These are phyloP conservation scores for Teunomyces kruisii DNA, from an alignment of 805 yeast genomes.

Conservation along the genomic window DNA sequence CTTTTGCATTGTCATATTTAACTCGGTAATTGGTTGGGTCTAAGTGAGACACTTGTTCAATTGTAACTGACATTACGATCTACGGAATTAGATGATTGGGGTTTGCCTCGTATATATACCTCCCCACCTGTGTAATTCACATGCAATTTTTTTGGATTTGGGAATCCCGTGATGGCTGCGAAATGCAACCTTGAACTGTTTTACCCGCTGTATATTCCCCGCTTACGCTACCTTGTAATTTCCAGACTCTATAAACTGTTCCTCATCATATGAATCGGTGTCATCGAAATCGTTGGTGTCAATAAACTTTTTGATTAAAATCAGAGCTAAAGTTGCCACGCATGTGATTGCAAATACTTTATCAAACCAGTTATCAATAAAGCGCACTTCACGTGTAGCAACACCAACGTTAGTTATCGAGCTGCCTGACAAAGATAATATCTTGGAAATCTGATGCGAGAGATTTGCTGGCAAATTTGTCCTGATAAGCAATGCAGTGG, in stretches of 20 bases:
- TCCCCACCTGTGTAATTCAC: neutral
- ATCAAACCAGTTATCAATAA: slow-evolving; percentile 54
- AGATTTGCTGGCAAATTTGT: slow-evolving; percentile 48
- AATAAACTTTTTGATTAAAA: slow-evolving; percentile 18
- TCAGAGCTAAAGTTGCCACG: slow-evolving; percentile 28
- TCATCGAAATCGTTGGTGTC: slow-evolving; percentile 15
- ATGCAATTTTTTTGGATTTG: neutral
- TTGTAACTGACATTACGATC: slow-evolving; percentile 10
- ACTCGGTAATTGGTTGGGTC: slow-evolving; percentile 33
- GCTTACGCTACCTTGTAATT: slow-evolving; percentile 6
- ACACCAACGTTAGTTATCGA: slow-evolving; percentile 17
- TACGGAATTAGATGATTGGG: no score
- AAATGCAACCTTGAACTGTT: neutral
- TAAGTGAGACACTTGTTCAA: slow-evolving; percentile 30
- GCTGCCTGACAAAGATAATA: slow-evolving; percentile 37
- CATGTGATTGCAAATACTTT: slow-evolving; percentile 48
- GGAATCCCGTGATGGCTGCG: neutral
- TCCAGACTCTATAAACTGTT: slow-evolving; percentile 26
- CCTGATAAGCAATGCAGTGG: slow-evolving; percentile 51
- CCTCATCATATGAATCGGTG: slow-evolving; percentile 31
- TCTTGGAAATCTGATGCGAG: slow-evolving; percentile 39
- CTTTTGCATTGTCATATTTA: slow-evolving; percentile 24
- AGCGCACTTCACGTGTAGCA: slow-evolving; percentile 38
- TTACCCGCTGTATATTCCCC: neutral
- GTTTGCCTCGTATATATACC: neutral